phyloP scores from a whole-genome alignment of 2,329 filamentous ascomycete genomes.

The Fusarium sp. region DNA sequence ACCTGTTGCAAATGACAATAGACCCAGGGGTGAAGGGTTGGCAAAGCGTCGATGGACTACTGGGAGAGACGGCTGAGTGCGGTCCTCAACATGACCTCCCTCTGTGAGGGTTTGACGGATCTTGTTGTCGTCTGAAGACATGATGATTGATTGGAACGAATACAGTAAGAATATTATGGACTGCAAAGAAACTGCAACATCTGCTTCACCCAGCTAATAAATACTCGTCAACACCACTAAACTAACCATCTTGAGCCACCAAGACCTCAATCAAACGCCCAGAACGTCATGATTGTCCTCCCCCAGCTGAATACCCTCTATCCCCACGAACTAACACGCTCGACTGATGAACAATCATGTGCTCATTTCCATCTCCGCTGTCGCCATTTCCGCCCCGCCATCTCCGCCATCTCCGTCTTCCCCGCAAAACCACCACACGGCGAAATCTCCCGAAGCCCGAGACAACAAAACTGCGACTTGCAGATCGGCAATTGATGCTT shows the following conservation, averaged over 20 bases:
- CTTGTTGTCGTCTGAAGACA: constrained; percentile 17
- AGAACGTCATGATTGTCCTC: background rate
- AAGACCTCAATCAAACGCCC: background rate
- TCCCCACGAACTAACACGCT: background rate
- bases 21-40: constrained; percentile 20
- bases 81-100: constrained; percentile 18
- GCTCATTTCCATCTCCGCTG: background rate
- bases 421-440: background rate
- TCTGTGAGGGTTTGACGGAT: background rate
- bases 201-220: background rate
- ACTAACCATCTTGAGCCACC: background rate
- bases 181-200: background rate
- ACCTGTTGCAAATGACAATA: constrained; percentile 25
- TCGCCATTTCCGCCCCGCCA: background rate
- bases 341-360: background rate
- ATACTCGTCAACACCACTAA: background rate
- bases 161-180: background rate
- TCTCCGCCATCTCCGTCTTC: constrained; percentile 4
- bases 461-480: background rate
- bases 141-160: background rate
- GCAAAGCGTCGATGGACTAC: constrained; percentile 15
- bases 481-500: background rate
- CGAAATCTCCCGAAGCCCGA: background rate
- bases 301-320: background rate
- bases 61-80: constrained; percentile 7